Conservation (phyloP, 2,329 filamentous ascomycete genomes). For the Alternaria panax region DNA sequence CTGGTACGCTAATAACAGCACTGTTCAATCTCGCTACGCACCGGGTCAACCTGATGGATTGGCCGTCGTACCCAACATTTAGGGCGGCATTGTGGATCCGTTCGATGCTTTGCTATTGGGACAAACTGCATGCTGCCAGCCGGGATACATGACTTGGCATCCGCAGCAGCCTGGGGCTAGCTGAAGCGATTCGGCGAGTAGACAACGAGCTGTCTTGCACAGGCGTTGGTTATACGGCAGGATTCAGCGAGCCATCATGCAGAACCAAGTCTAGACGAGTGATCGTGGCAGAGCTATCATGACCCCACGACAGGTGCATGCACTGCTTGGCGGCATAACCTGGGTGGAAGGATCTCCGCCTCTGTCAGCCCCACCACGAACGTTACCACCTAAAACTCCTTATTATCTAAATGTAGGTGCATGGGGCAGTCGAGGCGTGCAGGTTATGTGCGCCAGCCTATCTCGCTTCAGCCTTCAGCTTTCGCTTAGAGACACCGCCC, state of each 20-base stretch:
- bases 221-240: not conserved
- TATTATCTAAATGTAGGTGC: slow-evolving; percentile 30
- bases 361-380: slow-evolving; percentile 15
- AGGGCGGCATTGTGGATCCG: slow-evolving; percentile 20
- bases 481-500: slow-evolving; percentile 16
- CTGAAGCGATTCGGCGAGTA: not conserved
- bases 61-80: slow-evolving; percentile 11
- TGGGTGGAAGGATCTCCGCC: slow-evolving; percentile 15
- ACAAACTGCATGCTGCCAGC: slow-evolving; percentile 5
- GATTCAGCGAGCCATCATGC: slow-evolving; percentile 24
- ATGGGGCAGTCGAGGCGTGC: slow-evolving; percentile 9
- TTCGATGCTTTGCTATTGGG: slow-evolving; percentile 17
- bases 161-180: slow-evolving; percentile 14
- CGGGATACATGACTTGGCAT: slow-evolving; percentile 11
- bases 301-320: slow-evolving; percentile 4
- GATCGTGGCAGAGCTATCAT: slow-evolving; percentile 15
- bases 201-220: slow-evolving; percentile 15
- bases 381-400: slow-evolving; percentile 24
- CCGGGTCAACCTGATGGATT: slow-evolving; percentile 12
- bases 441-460: slow-evolving; percentile 14
- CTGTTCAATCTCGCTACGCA: slow-evolving; percentile 27
- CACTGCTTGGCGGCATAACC: slow-evolving; percentile 24
- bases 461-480: slow-evolving; percentile 20
- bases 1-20: slow-evolving; percentile 24
- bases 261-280: slow-evolving; percentile 14